Conservation (phyloP, 805 yeast species). For the Pachysolen tannophilus region DNA sequence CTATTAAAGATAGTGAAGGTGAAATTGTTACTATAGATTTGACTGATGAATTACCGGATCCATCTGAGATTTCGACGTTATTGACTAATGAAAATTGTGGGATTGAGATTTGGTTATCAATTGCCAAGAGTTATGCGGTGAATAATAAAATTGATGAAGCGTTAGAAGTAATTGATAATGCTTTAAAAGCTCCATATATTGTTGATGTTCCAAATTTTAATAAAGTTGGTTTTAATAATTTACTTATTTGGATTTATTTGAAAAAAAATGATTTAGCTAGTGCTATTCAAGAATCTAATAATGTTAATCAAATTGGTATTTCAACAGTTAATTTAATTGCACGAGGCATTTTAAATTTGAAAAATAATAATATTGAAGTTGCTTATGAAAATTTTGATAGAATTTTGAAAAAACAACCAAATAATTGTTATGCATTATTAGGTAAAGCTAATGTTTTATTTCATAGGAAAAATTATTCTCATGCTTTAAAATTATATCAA, state of each 20-base stretch:
- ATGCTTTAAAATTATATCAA: conserved; percentile 78
- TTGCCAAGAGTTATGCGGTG: conserved; percentile 74
- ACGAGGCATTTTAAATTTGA: conserved; percentile 53
- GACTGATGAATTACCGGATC: conserved; percentile 84
- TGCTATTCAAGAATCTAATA: conserved; percentile 19
- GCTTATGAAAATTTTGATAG: conserved; percentile 65
- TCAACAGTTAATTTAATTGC: conserved; percentile 55
- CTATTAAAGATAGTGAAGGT: conserved; percentile 69
- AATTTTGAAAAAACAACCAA: conserved; percentile 43
- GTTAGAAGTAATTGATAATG: conserved; percentile 51
- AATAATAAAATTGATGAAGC: conserved; percentile 55
- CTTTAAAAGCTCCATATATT: conserved; percentile 32
- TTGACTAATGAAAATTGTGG: conserved; percentile 75
- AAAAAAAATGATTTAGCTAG: conserved; percentile 14
- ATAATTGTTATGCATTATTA: conserved; percentile 67
- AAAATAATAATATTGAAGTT: conserved; percentile 56
- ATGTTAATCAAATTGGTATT: conserved; percentile 36
- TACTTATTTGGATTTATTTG: conserved; percentile 68
- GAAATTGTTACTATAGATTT: conserved; percentile 77
- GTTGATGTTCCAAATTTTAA: conserved; percentile 30
- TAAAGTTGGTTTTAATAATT: conserved; percentile 46
- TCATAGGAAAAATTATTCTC: conserved; percentile 61
- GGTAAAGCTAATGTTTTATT: conserved; percentile 81
- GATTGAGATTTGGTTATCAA: conserved; percentile 73
- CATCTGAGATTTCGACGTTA: conserved; percentile 70